A percentile compares a stretch with the other conserved stretches of the same genome.
phyloP scores from a whole-genome alignment of 495 filamentous ascomycete species.

The Penicillium steckii region DNA sequence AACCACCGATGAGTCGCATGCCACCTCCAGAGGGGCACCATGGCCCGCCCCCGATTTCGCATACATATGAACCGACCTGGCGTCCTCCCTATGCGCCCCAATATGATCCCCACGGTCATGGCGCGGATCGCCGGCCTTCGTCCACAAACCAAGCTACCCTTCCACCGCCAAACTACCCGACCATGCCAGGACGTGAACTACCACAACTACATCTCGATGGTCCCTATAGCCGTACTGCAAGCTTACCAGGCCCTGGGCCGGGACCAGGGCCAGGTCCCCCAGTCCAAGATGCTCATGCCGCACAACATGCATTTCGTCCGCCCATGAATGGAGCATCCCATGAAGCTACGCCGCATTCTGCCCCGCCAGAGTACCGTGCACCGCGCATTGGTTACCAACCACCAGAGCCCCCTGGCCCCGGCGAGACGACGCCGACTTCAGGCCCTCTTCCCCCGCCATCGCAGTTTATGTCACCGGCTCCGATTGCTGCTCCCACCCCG shows the following conservation, averaged over 20 bases:
- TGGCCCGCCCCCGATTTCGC: conserved; percentile 24
- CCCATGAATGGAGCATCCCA: conserved; percentile 37
- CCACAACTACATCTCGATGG: conserved; percentile 40
- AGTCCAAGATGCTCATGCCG: conserved; percentile 19
- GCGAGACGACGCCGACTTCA: conserved; percentile 27
- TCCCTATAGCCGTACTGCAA: conserved; percentile 36
- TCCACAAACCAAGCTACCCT: conserved; percentile 31
- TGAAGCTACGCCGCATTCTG: conserved; percentile 36
- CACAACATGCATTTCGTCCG: conserved; percentile 22
- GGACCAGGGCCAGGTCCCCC: no score
- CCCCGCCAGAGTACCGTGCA: conserved; percentile 37
- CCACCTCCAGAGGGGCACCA: conserved; percentile 31
- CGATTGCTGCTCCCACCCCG: conserved; percentile 20
- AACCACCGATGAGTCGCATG: conserved; percentile 34
- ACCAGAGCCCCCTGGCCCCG: conserved; percentile 25
- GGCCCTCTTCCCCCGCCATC: conserved; percentile 22
- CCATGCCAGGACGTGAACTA: conserved; percentile 37
- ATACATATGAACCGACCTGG: conserved; percentile 38
- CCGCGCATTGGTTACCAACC: conserved; percentile 35
- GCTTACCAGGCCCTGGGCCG: conserved; percentile 30
- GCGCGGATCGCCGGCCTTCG: conserved; percentile 31
- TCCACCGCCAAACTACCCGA: conserved; percentile 13
- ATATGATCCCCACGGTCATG: conserved; percentile 27
- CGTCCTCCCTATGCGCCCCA: conserved; percentile 30
- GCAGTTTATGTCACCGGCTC: conserved; percentile 30